Base-by-base conservation (phyloP, 352 stramenopile genomes). In the Thraustochytrium sp. region DNA sequence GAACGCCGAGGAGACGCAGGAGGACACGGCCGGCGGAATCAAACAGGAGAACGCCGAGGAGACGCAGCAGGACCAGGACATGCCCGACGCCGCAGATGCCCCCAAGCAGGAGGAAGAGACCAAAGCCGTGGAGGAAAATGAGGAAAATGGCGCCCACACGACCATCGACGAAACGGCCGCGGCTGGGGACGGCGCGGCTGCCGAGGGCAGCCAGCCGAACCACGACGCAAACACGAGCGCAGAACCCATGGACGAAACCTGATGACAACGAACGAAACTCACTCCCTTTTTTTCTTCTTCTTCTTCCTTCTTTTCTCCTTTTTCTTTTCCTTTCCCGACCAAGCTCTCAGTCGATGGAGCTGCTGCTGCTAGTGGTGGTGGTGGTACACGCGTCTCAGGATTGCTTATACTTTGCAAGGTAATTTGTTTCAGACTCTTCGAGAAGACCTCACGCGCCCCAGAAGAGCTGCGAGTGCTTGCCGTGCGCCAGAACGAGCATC, bases 401-500 rank as follows among this genome's bases (percentile, higher is more conserved):
- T 23, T 23, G 26, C 18, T 18, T 55, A 55, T n/a, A n/a, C n/a
- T n/a, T n/a, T n/a, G n/a, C n/a, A 26, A 55, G 26, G 49, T 55
- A 23, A 55, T 55, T 23, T 26, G 37, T 68, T 16, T 29, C 37
- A 64, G 31, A 4, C 11, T 16, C 18, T 34, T 72, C 23, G 13
- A 29, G 26, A 16, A 77, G 9, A 75, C 21, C 11, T 21, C 23
- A 54, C n/a, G 8, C 68, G 34, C n/a, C 65, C 65, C 65, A 77
- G 26, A 77, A 77, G 26, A 77, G 21, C 26, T 77, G 23, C 26
- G 37, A 11, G 36, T 5, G 46, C 26, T 34, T 36, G 53, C 31
- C 51, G 68, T 80, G 68, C 23, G 68, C 48, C 29, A 80, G 51
- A 13, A 31, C 46, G 46, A 80, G 31, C 48, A 80, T 61, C 38